Base-by-base conservation (phyloP, 768 basidiomycete species). In the Boletus pseudopeckii region DNA sequence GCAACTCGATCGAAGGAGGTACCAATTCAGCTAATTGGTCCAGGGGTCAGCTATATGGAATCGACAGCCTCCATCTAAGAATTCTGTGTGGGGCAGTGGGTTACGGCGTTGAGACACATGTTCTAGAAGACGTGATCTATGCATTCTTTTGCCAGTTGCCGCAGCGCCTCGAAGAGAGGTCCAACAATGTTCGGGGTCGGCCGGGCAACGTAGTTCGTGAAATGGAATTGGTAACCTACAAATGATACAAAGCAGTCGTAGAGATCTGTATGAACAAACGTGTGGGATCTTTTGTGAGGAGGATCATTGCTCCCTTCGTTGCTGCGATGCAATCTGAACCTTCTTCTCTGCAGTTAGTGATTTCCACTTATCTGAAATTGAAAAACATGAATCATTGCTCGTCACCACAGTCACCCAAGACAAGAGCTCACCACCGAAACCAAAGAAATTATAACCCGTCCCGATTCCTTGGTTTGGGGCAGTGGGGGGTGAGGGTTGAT, bases 321-420 rank as follows among this genome's bases (percentile, higher is more conserved):
- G 48, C 32, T 53, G 59, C 18, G 56, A 49, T 43, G 54, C 48
- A 30, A 64, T 62, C 41, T 62, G 60, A 22, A 66, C 58, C 41
- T 28, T 58, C 52, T 57, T 64, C 18, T 56, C 54, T 1, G 67
- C 58, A 6, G 45, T 41, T 39, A 60, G 15, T 6, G 61, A 54
- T 38, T 57, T 67, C 67, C 64, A 68, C 52, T 53, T 68, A 36
- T 67, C 67, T 69, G 33, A 18, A 28, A 42, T 22, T 5, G 14
- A 10, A 15, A 8, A 41, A 24, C 6, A 10, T 26, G 13, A 30
- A 38, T 32, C 7, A 36, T 38, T 4, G 9, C 40, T 22, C 11
- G 32, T 52, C 17, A 37, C 11, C 10, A 38, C n/a, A 6, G 38
- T 5, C 17, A 22, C 32, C 10, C 7, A 33, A 13, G n/a, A 37